Percentiles rank a stretch among this genome's conserved stretches.
phyloP scores from a whole-genome alignment of 23 red algal species.

The Gracilariopsis chorda region DNA sequence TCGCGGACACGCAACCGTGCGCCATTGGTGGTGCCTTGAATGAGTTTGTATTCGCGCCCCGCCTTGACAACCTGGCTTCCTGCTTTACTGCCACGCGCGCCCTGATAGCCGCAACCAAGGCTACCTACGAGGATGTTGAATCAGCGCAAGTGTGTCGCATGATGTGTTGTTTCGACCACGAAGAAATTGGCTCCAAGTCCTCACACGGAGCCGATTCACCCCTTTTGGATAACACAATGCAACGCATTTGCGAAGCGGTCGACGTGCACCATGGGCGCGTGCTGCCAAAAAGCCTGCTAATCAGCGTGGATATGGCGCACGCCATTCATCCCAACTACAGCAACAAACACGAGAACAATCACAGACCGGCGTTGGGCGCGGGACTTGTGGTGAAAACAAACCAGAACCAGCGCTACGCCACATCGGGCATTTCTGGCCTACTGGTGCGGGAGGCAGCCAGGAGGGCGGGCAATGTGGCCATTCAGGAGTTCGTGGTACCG shows the following conservation, averaged over 20 bases:
- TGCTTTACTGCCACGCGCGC: slow-evolving; percentile 67
- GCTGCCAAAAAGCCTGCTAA: slow-evolving; percentile 33
- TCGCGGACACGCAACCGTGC: slow-evolving; percentile 74
- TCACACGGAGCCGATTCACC: slow-evolving; percentile 76
- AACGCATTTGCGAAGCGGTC: slow-evolving; percentile 41
- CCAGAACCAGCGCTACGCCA: slow-evolving; percentile 90
- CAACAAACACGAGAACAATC: slow-evolving; percentile 66
- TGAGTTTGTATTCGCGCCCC: slow-evolving; percentile 82
- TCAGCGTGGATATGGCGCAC: slow-evolving; percentile 89
- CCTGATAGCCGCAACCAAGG: neutral
- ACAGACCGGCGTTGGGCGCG: slow-evolving; percentile 53
- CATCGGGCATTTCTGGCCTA: slow-evolving; percentile 41
- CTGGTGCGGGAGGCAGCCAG: slow-evolving; percentile 57
- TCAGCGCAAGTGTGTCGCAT: slow-evolving; percentile 15
- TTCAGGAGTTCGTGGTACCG: slow-evolving; percentile 89
- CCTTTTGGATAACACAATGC: slow-evolving; percentile 27
- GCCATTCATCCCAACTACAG: slow-evolving; percentile 88
- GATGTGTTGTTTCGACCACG: slow-evolving; percentile 85
- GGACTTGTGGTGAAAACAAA: slow-evolving; percentile 87
- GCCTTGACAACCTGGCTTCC: slow-evolving; percentile 74
- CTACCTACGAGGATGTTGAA: neutral
- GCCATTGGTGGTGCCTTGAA: slow-evolving; percentile 61
- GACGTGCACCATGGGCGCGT: neutral
- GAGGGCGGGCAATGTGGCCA: neutral
- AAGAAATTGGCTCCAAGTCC: slow-evolving; percentile 73